phyloP scores from a whole-genome alignment of 768 basidiomycete species.

The Phaeolepiota aurea region DNA sequence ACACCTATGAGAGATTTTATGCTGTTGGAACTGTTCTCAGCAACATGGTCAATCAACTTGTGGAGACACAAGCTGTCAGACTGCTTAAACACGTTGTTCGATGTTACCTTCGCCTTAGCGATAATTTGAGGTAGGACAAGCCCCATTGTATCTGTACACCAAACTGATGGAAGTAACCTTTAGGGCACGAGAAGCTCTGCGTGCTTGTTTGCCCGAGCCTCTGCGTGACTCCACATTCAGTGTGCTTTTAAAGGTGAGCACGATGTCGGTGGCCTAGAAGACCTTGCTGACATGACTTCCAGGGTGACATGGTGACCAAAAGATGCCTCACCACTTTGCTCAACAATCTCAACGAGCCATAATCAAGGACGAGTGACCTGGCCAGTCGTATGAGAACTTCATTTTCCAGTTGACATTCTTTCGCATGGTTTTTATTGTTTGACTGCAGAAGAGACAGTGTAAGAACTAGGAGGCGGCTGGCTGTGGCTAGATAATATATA shows the following conservation, averaged over 20 bases:
- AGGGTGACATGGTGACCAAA: slow-evolving; percentile 99
- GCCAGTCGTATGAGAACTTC: slow-evolving; percentile 11
- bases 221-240: slow-evolving; percentile 91
- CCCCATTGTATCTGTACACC: slow-evolving; percentile 1
- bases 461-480: slow-evolving; percentile 6
- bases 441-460: slow-evolving; percentile 18
- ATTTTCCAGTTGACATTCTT: slow-evolving; percentile 22
- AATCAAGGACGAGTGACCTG: no score
- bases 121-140: slow-evolving; percentile 76
- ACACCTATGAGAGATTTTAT: slow-evolving; percentile 99
- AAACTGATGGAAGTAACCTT: slow-evolving; percentile 6
- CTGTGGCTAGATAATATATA: slow-evolving; percentile 5
- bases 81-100: slow-evolving; percentile 96
- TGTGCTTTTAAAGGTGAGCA: slow-evolving; percentile 74
- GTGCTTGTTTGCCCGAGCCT: slow-evolving; percentile 93
- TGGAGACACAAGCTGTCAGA: slow-evolving; percentile 95
- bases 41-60: slow-evolving; percentile 98
- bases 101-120: slow-evolving; percentile 92
- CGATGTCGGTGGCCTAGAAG: background rate
- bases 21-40: slow-evolving; percentile 96
- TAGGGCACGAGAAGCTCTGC: slow-evolving; percentile 91
- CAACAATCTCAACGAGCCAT: slow-evolving; percentile 78
- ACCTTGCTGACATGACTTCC: slow-evolving; percentile 10
- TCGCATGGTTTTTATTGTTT: slow-evolving; percentile 16
- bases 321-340: slow-evolving; percentile 85